Base-by-base conservation (phyloP, 2,329 filamentous ascomycete species). In the Colletotrichum chrysophilum region DNA sequence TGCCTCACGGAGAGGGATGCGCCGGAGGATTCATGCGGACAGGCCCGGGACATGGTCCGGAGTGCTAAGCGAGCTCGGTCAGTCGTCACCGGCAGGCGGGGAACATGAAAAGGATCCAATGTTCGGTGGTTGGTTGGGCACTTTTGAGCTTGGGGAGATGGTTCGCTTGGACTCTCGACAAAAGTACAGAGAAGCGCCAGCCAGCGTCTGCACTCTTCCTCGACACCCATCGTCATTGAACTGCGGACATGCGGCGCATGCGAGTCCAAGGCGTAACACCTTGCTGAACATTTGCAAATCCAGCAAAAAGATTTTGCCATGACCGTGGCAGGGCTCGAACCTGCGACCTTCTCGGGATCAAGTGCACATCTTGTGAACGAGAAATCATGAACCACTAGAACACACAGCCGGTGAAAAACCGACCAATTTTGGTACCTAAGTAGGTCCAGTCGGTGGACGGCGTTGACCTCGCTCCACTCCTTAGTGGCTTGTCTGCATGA, bases 381-480 rank as follows among this genome's bases (percentile, higher is more conserved):
- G 55, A 58, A 58, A 58, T 58, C 55, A 58, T 58, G 43, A 58
- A 58, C 55, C 55, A 58, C 55, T 58, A 58, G 55, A 58, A 58
- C 55, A 58, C 55, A 58, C 55, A 58, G 55, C 55, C 55, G 55
- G 24, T 58, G 13, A 30, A 26, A 26, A 0, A 3, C 1, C 0
- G 12, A 1, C 2, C 7, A 0, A 13, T 8, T 2, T 14, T 24
- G 12, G 1, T 3, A 7, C 4, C 14, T 28, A 58, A 28, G 7
- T 21, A 30, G 7, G 24, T 7, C 0, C 1, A 2, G 16, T 1
- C 1, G 13, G 55, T 0, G 21, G 21, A 9, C 1, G 13, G 4
- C 1, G 21, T 0, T n/a, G 18, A 2, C 38, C 0, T n/a, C 38
- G 18, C n/a, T 13, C 43, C n/a, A 52, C 10, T 0, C 10, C 18